A percentile compares a stretch with the other conserved stretches of the same genome.
These are phyloP conservation scores for Chaetomiaceae sp. DNA, from an alignment of 2,329 filamentous ascomycete species.

Conservation along the genomic window DNA sequence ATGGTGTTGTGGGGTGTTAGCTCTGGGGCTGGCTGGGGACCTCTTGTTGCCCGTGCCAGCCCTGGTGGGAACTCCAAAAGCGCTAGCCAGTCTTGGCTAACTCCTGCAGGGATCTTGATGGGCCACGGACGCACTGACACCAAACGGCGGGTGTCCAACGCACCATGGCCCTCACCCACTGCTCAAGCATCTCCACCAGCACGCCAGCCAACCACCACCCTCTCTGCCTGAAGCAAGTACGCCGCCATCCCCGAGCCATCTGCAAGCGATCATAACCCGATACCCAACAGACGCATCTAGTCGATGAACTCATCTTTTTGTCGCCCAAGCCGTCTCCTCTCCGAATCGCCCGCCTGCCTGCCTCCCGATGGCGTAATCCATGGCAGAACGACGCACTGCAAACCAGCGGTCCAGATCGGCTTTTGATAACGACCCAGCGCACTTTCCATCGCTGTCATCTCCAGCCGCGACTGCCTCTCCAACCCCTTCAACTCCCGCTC, in stretches of 20 bases:
- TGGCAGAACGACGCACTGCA: slow-evolving; percentile 59
- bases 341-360: slow-evolving; percentile 34
- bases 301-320: slow-evolving; percentile 14
- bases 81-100: not conserved
- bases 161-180: slow-evolving; percentile 14
- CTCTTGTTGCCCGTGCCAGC: too few species aligned
- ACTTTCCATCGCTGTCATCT: slow-evolving; percentile 39
- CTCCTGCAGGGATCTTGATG: not conserved
- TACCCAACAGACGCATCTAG: not conserved
- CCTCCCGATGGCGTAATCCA: slow-evolving; percentile 61
- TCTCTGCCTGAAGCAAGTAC: slow-evolving; percentile 3
- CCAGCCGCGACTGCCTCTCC: slow-evolving; percentile 23
- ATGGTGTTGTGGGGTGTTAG: too few species aligned
- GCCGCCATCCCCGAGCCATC: not conserved
- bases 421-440: slow-evolving; percentile 53
- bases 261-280: not conserved
- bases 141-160: slow-evolving; percentile 18
- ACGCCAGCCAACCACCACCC: slow-evolving; percentile 19
- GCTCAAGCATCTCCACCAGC: slow-evolving; percentile 18
- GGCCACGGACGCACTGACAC: slow-evolving; percentile 6
- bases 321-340: slow-evolving; percentile 9
- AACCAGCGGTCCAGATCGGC: slow-evolving; percentile 48
- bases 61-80: not conserved
- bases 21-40: too few species aligned
- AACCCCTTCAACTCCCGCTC: slow-evolving; percentile 18